Base-by-base conservation (phyloP, 2,329 filamentous ascomycete species). In the Microascus cirrosus region DNA sequence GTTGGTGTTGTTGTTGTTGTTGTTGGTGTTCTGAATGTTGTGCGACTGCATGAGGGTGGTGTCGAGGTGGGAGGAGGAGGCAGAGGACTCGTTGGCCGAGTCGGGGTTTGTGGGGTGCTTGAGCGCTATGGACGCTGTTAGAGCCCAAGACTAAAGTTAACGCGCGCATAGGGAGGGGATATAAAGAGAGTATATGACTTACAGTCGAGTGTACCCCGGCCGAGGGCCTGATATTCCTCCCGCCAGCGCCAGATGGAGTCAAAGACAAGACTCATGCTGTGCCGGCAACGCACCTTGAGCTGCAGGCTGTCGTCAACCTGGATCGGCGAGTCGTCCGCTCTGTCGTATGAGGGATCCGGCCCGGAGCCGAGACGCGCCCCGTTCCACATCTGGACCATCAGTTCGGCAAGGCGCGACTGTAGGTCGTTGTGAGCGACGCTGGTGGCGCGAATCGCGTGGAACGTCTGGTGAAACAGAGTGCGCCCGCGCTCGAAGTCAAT, bases 321-420 rank as follows among this genome's bases (percentile, higher is more conserved):
- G 51, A 75, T 72, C 20, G 78, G 73, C 2, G 72, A 68, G 50
- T 74, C 69, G 60, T 83, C 80, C 57, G 78, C 74, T 59, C 77
- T 73, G 52, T 76, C 74, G 59, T 77, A 76, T 42, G 73, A 65
- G 25, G 22, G n/a, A 53, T 76, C 75, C 64, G 73, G 71, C 62
- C 73, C 72, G 62, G 69, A 71, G 39, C 82, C 79, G 11, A 81
- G 70, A 12, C 80, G 75, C n/a, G 80, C 79, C 1, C 82, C 86
- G 64, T 90, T 89, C 87, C 88, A 94, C 70, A 94, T 86, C 71
- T 93, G 89, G 6, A 89, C 88, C 77, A 93, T 87, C n/a, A 94
- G 80, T 72, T 93, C 89, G 2, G 88, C 87, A 60, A 93, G 77
- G 35, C 89, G 82, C 77, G 87, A 89, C 57, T 89, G 84, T 12